Evolutionary conservation across 163 green algal species (phyloP), one percentile per base, ranked within the genome.

Genomic region (Chlorella variabilis): DNA sequence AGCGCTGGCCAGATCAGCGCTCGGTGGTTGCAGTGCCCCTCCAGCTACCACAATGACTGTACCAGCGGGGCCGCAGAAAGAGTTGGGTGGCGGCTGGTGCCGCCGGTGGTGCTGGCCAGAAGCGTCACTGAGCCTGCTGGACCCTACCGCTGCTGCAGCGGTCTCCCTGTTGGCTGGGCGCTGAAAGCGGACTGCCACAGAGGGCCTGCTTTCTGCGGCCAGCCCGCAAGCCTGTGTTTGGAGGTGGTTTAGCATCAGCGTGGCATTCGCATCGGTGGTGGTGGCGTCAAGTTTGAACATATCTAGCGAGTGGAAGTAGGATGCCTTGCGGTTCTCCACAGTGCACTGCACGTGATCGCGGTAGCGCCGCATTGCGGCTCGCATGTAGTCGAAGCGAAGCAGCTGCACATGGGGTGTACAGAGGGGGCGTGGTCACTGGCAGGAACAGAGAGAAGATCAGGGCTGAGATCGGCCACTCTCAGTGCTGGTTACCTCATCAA

Each of bases 401-500:
- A 87, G 34, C 49, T 82, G 62, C 33, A 39, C 45, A 54, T n/a
- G n/a, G n/a, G n/a, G n/a, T n/a, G n/a, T n/a, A n/a, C n/a, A n/a
- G n/a, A n/a, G n/a, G n/a, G n/a, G n/a, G n/a, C n/a, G n/a, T n/a
- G n/a, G n/a, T n/a, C n/a, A n/a, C n/a, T n/a, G n/a, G n/a, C n/a
- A n/a, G n/a, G n/a, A n/a, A n/a, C n/a, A n/a, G n/a, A n/a, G n/a
- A n/a, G n/a, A n/a, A n/a, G n/a, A n/a, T n/a, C n/a, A n/a, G n/a
- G n/a, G n/a, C n/a, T n/a, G n/a, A n/a, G n/a, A n/a, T n/a, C n/a
- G n/a, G n/a, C n/a, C n/a, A n/a, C n/a, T n/a, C n/a, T n/a, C n/a
- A n/a, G n/a, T n/a, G n/a, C n/a, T n/a, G n/a, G n/a, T 23, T n/a
- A 80, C 83, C 78, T 85, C 56, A 41, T 71, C 42, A 13, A 82